Percentiles rank a stretch among this genome's conserved stretches.
Conservation (phyloP, 805 yeast species). For the Candida boleticola region DNA sequence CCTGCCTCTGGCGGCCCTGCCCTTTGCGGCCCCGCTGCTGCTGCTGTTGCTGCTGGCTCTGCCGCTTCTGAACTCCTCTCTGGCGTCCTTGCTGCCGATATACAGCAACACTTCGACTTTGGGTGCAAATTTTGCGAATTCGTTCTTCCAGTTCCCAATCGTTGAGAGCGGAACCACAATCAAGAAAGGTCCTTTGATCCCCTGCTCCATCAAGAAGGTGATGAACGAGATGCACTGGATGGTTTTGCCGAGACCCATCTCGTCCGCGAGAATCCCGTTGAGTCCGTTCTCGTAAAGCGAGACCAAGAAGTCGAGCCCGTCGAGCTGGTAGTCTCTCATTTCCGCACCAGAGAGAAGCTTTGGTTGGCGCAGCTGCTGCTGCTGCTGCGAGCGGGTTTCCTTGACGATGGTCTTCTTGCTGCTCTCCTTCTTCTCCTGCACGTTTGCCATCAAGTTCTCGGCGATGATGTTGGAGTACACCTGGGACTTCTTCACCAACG, state of each 20-base stretch:
- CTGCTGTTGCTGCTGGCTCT: too few relatives aligned
- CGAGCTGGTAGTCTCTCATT: slow-evolving; percentile 81
- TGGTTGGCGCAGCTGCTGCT: slow-evolving; percentile 22
- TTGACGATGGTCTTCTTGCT: slow-evolving; percentile 8
- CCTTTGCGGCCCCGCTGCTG: not conserved
- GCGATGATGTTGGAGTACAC: slow-evolving; percentile 84
- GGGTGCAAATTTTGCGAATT: slow-evolving; percentile 74
- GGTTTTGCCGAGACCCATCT: slow-evolving; percentile 97
- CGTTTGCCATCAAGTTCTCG: slow-evolving; percentile 60
- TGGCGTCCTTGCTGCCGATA: slow-evolving; percentile 59
- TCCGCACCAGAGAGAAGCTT: slow-evolving; percentile 42
- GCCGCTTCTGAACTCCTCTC: slow-evolving; percentile 40
- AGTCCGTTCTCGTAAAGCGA: slow-evolving; percentile 90
- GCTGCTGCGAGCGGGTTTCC: not conserved
- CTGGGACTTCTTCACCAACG: slow-evolving; percentile 82
- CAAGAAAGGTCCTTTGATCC: slow-evolving; percentile 73
- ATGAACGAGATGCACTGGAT: slow-evolving; percentile 80
- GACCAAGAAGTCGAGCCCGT: slow-evolving; percentile 88
- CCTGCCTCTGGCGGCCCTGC: not conserved
- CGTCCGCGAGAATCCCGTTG: slow-evolving; percentile 94
- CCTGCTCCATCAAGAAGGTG: slow-evolving; percentile 74
- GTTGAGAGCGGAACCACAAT: slow-evolving; percentile 84
- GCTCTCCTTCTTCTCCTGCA: slow-evolving; percentile 15
- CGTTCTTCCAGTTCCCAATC: slow-evolving; percentile 79
- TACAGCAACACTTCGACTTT: slow-evolving; percentile 58